Base-by-base conservation (phyloP, 148 eudicot genomes). In the Rhododendron kiyosumense region DNA sequence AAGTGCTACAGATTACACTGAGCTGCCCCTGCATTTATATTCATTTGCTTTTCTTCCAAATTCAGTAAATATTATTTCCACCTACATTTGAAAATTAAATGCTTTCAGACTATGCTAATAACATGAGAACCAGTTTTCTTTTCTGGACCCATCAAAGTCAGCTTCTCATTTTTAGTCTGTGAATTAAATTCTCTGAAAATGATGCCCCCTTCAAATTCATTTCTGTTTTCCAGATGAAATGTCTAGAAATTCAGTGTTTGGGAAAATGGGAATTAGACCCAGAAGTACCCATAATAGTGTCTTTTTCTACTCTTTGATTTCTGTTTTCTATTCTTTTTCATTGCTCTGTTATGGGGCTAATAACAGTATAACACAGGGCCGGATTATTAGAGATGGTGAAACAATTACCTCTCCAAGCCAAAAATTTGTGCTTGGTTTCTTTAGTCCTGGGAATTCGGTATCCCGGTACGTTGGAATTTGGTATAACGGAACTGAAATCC, bases 391-490 rank as follows among this genome's bases (percentile, higher is more conserved):
- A 81, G 94, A 93, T 87, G 91, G 92, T 0, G 85, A 94, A 32
- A 90, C 90, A 82, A 89, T 93, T 34, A n/a, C 81, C 34, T 94
- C 97, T 65, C 7, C 86, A n/a, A 78, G 69, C 61, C 84, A 89
- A 43, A 59, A 57, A 0, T 96, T 91, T 78, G 85, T 80, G 46
- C 91, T 96, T 13, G 99, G 99, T 3, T 94, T 96, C 85, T 96
- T 94, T 85, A 90, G 92, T 79, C 95, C 94, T 6, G 86, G 52
- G n/a, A 93, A 89, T 86, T 89, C 98, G 32, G 85, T 89, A 0
- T 73, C 54, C n/a, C 88, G 94, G 67, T 96, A 94, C 78, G 92
- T 95, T 2, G 99, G 95, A 82, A 91, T 96, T 5, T 92, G 93
- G 94, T 91, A 90, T 87, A 46, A 88, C 10, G 73, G 57, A 13